Evolutionary conservation across 1,139 yeast species (phyloP).

Genomic region (Zygosaccharomyces sapae): DNA sequence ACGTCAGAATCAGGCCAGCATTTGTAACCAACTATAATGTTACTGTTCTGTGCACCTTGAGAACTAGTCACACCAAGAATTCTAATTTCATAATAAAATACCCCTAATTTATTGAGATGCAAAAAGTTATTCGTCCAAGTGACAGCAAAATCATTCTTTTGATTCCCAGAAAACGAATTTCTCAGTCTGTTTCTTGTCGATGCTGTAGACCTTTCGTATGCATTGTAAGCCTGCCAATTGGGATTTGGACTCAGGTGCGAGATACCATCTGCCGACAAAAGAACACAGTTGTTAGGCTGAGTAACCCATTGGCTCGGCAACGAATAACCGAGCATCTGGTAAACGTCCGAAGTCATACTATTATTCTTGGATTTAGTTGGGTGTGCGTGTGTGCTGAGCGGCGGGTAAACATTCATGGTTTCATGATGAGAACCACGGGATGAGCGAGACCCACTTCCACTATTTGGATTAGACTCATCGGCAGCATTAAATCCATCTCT

Average conservation of each 20-base stretch:
- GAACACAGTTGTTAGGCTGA: constrained; percentile 32
- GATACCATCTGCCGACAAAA: constrained; percentile 34
- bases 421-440: constrained; percentile 9
- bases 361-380: constrained; percentile 20
- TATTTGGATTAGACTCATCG: constrained; percentile 6
- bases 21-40: constrained; percentile 44
- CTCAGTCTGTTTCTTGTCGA: constrained; percentile 26
- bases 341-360: constrained; percentile 22
- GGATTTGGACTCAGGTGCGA: constrained; percentile 30
- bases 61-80: constrained; percentile 38
- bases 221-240: constrained; percentile 37
- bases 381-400: constrained; percentile 14
- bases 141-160: constrained; percentile 36
- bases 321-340: constrained; percentile 31
- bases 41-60: constrained; percentile 40
- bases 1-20: constrained; percentile 16
- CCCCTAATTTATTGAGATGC: constrained; percentile 43
- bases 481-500: constrained; percentile 6
- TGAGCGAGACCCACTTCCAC: constrained; percentile 4
- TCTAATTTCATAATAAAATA: constrained; percentile 56
- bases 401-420: constrained; percentile 16
- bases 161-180: constrained; percentile 20
- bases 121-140: constrained; percentile 45
- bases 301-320: constrained; percentile 40
- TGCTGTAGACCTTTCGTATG: constrained; percentile 30